Evolutionary conservation across 2,329 filamentous ascomycete genomes (phyloP), one percentile per base, ranked within the genome.

Genomic region (Chaetoscypha palmicola): DNA sequence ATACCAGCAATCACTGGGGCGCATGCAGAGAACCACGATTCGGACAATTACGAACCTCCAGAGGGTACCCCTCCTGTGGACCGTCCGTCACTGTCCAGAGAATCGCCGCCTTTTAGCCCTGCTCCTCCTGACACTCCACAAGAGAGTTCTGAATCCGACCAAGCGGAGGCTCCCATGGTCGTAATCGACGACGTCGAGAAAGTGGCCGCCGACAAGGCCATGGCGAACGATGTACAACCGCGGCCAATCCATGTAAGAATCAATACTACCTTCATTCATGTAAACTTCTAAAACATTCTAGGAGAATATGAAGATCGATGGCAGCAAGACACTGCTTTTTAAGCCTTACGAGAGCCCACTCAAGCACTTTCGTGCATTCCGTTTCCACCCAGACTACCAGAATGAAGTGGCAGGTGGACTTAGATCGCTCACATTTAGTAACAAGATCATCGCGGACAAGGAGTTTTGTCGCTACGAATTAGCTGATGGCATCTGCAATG

Each of bases 351-450:
- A 85, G 60, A 94, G 88, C 60, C 86, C 89, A 23, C 71, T 98
- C 48, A 79, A 77, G 54, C 76, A 77, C 55, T 96, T 97, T 65
- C 87, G 81, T 63, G 83, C 86, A 28, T 98, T 86, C 66, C 87
- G 91, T 55, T 96, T 91, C 62, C 90, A 97, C 61, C 86, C 87
- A 23, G 71, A 77, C 40, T 97, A 81, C 66, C 69, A 72, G 52
- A 65, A 83, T 38, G 70, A 77, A 45, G 80, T 95, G 45, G 63
- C 77, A 44, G 83, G 82, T 50, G 91, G 91, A 33, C 83, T 89
- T 60, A 82, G 84, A 61, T 97, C 92, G 52, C 73, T 94, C 69
- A 97, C 90, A 33, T 97, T 91, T 68, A 96, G 87, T 68, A 86
- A 94, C 66, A 83, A 81, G 55, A 94, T 98, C 65, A 81, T 96